Evolutionary conservation across 1,284 basidiomycete species (phyloP), one percentile per base, ranked within the genome.

Genomic region (Xanthoconium separans): DNA sequence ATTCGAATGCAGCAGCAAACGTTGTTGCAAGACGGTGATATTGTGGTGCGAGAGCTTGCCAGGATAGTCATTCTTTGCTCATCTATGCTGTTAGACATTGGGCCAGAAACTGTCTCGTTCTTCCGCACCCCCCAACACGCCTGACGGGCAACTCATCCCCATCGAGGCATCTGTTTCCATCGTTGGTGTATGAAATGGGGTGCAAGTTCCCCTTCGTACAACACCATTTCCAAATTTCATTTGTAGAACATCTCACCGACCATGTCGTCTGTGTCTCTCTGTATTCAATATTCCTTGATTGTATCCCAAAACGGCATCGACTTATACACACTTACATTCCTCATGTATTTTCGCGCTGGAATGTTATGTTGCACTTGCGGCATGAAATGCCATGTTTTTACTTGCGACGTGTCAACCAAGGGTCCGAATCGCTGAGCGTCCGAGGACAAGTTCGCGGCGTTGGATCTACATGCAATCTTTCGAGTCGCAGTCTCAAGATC

Each of bases 131-230:
- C 69, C 74, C 5, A 56, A 60, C 46, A 66, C 72, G 34, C 69
- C 61, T 12, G 74, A 77, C 41, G 68, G 69, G 37, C 77, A 80
- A 48, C 73, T 80, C 29, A 71, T 65, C 34, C 73, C 77, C 24
- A 68, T 80, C 45, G 68, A 76, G 40, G 75, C 72, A 10, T 70
- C 63, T 27, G 66, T 79, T 31, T 65, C 63, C 18, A 60, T 78
- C 22, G 56, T 70, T 30, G 69, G 69, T 29, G 55, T 64, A 24
- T 70, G 47, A 66, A 37, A 6, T 37, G 22, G 36, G 34, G 37
- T 36, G 29, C 30, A 22, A 2, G n/a, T 29, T 36, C 29, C 36
- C 43, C 30, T 30, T 29, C 30, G 44, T 50, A 22, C 31, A 49
- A 24, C 39, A 36, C 24, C 24, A 12, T 12, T 13, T 41, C 27